These are phyloP conservation scores for Pleurotus pulmonarius DNA, from an alignment of 768 basidiomycete species.

Conservation along the genomic window DNA sequence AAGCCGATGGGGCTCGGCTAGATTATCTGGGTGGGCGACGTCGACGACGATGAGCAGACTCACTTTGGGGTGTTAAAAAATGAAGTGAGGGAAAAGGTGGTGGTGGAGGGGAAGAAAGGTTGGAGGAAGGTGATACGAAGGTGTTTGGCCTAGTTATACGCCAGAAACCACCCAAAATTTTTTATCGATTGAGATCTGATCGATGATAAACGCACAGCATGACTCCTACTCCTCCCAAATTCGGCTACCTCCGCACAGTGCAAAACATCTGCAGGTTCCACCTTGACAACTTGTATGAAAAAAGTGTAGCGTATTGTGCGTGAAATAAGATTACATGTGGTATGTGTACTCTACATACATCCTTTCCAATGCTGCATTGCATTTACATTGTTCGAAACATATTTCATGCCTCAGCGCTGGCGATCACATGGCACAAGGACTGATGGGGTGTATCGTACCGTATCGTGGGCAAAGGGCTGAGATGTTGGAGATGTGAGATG, in stretches of 20 bases:
- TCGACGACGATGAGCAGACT: slow-evolving; percentile 23
- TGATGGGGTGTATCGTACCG: background rate
- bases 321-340: background rate
- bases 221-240: slow-evolving; percentile 4
- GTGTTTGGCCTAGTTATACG: slow-evolving; percentile 63
- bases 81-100: slow-evolving; percentile 37
- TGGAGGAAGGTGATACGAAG: slow-evolving; percentile 38
- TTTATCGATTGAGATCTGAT: slow-evolving; percentile 63
- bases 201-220: slow-evolving; percentile 21
- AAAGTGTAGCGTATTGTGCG: background rate
- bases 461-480: slow-evolving; percentile 8
- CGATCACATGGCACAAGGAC: slow-evolving; percentile 7
- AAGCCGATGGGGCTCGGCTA: slow-evolving; percentile 6
- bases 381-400: slow-evolving; percentile 1
- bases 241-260: slow-evolving; percentile 2
- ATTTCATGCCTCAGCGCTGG: background rate
- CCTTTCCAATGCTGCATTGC: slow-evolving; percentile 1
- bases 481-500: slow-evolving; percentile 6
- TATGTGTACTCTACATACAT: background rate
- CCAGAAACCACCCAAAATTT: slow-evolving; percentile 45
- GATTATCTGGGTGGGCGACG: slow-evolving; percentile 9
- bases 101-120: slow-evolving; percentile 32
- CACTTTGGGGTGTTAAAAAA: slow-evolving; percentile 26
- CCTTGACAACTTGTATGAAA: slow-evolving; percentile 4
- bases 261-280: background rate